Evolutionary conservation across 1,139 yeast genomes (phyloP).

Genomic region (Kodamaea sp.): DNA sequence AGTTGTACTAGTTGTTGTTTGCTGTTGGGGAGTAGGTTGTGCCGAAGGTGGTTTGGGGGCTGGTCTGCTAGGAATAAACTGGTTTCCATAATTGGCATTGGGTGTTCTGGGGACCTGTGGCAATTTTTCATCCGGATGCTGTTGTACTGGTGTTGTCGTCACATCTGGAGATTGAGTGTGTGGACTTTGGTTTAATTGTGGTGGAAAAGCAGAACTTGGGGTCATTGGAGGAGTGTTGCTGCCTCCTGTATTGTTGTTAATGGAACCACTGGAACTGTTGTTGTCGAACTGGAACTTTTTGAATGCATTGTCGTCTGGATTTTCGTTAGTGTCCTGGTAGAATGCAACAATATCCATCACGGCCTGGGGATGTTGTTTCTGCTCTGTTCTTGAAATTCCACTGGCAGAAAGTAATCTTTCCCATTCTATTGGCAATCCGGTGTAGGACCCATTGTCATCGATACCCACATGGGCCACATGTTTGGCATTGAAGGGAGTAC

Average conservation of each 20-base stretch:
- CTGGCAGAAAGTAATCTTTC: constrained; percentile 76
- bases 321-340: constrained; percentile 68
- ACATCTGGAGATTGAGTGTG: constrained; percentile 1
- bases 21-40: constrained; percentile 13
- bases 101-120: constrained; percentile 21
- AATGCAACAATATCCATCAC: constrained; percentile 91
- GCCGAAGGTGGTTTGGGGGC: constrained; percentile 58
- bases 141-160: constrained; percentile 10
- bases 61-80: constrained; percentile 66
- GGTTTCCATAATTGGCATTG: constrained; percentile 34
- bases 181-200: constrained; percentile 10
- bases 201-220: constrained; percentile 16
- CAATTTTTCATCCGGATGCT: constrained; percentile 10
- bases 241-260: constrained; percentile 13
- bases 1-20: not conserved
- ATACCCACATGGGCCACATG: constrained; percentile 94
- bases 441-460: constrained; percentile 83
- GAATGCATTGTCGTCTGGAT: constrained; percentile 70
- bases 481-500: constrained; percentile 87
- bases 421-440: constrained; percentile 94
- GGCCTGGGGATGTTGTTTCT: constrained; percentile 89
- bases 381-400: constrained; percentile 84
- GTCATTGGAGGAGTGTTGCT: constrained; percentile 15
- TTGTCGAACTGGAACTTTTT: constrained; percentile 60
- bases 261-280: constrained; percentile 22